These are phyloP conservation scores for Podospora australis DNA, from an alignment of 495 filamentous ascomycete genomes.

Conservation along the genomic window DNA sequence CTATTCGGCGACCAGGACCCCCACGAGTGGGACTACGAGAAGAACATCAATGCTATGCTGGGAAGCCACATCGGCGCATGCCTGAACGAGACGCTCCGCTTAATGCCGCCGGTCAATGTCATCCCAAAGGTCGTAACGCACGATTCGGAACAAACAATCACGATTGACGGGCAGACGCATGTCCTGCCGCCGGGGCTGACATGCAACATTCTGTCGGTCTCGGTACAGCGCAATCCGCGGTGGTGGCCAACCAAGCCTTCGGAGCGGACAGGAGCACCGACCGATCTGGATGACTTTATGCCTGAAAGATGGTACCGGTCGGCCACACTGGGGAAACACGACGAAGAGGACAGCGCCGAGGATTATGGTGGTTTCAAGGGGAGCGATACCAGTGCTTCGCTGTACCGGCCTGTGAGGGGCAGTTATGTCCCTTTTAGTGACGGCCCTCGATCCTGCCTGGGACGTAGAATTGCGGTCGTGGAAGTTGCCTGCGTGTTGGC, in stretches of 20 bases:
- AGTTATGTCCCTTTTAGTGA: conserved; percentile 69
- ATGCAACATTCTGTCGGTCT: conserved; percentile 42
- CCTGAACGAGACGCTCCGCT: conserved; percentile 61
- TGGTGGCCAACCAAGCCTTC: conserved; percentile 52
- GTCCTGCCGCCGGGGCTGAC: conserved; percentile 41
- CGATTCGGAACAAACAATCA: conserved; percentile 44
- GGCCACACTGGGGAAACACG: not conserved
- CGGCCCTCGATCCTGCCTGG: conserved; percentile 62
- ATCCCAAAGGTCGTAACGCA: conserved; percentile 53
- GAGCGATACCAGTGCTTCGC: conserved; percentile 44
- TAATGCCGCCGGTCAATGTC: conserved; percentile 53
- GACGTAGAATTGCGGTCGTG: conserved; percentile 68
- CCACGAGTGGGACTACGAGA: conserved; percentile 57
- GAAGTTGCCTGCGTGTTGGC: conserved; percentile 64
- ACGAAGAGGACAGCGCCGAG: conserved; percentile 28
- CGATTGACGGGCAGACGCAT: conserved; percentile 42
- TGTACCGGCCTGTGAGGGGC: conserved; percentile 56
- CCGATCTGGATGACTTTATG: conserved; percentile 41
- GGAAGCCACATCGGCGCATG: conserved; percentile 58
- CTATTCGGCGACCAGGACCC: conserved; percentile 46
- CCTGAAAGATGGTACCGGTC: conserved; percentile 43
- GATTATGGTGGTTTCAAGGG: conserved; percentile 52
- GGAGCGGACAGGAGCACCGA: conserved; percentile 25
- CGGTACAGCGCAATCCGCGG: conserved; percentile 54
- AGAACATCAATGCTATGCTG: conserved; percentile 48